phyloP scores from a whole-genome alignment of 106 monocot genomes.

The Gastrodia elata region DNA sequence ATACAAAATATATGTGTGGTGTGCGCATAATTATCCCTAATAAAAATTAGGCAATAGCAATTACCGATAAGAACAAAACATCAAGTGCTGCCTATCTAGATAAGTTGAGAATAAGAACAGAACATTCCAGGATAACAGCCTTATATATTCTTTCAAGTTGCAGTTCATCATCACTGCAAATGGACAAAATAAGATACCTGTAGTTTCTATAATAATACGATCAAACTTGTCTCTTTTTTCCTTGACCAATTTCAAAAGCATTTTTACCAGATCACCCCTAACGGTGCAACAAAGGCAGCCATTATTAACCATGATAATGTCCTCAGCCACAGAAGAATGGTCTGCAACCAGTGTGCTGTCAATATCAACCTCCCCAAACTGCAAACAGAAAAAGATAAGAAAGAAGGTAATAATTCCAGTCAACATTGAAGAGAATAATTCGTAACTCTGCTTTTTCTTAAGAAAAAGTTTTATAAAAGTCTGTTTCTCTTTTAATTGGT shows the following conservation, averaged over 20 bases:
- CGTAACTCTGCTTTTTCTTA: neutral
- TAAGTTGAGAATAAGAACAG: neutral
- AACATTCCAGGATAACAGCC: neutral
- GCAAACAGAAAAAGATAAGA: conserved; percentile 11
- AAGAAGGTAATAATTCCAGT: neutral
- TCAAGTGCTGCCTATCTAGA: neutral
- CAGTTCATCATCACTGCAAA: neutral
- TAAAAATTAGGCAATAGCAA: neutral
- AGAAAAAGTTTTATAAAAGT: no score
- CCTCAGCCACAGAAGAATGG: conserved; percentile 81
- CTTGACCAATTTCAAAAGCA: conserved; percentile 82
- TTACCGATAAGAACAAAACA: neutral
- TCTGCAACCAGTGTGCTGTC: conserved; percentile 80
- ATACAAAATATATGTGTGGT: no score
- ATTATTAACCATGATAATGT: conserved; percentile 96
- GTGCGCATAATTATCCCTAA: no score
- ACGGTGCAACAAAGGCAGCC: conserved; percentile 95
- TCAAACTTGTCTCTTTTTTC: conserved; percentile 79
- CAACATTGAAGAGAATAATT: neutral
- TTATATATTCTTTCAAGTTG: neutral
- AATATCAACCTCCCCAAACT: conserved; percentile 99
- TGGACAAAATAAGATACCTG: conserved; percentile 39
- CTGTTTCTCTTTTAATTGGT: neutral
- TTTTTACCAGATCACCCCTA: conserved; percentile 86
- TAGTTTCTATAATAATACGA: conserved; percentile 91